Evolutionary conservation across 257 asterid genomes (phyloP).

Genomic region (Fraxinus anomala): DNA sequence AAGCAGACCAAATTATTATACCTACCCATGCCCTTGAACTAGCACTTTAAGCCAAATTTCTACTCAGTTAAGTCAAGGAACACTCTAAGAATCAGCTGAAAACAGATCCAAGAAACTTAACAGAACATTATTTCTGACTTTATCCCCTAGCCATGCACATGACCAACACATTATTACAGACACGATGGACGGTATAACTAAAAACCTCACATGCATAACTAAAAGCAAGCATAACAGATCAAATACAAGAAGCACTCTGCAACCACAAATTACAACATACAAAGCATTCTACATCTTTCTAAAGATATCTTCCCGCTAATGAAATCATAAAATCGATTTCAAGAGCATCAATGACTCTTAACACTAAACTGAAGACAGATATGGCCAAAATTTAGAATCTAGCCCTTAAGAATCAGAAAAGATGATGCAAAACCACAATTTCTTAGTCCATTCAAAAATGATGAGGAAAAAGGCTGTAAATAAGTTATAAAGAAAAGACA

Average conservation of each 20-base stretch:
- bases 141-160: neutral
- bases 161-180: neutral
- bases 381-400: neutral
- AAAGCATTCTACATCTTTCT: neutral
- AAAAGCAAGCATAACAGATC: neutral
- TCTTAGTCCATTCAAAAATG: neutral
- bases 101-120: neutral
- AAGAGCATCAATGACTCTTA: neutral
- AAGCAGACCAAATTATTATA: neutral
- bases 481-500: neutral
- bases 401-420: neutral
- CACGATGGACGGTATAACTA: neutral
- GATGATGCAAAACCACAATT: neutral
- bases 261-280: neutral
- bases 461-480: neutral
- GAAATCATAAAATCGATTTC: too few species aligned
- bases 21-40: neutral
- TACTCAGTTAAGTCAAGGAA: neutral
- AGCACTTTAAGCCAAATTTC: neutral
- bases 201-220: neutral
- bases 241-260: neutral
- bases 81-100: neutral
- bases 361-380: neutral
- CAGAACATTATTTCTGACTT: neutral
- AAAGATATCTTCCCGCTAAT: neutral